A percentile compares a stretch with the other conserved stretches of the same genome.
Conservation (phyloP, 148 eudicot genomes). For the Rhododendron simsii region DNA sequence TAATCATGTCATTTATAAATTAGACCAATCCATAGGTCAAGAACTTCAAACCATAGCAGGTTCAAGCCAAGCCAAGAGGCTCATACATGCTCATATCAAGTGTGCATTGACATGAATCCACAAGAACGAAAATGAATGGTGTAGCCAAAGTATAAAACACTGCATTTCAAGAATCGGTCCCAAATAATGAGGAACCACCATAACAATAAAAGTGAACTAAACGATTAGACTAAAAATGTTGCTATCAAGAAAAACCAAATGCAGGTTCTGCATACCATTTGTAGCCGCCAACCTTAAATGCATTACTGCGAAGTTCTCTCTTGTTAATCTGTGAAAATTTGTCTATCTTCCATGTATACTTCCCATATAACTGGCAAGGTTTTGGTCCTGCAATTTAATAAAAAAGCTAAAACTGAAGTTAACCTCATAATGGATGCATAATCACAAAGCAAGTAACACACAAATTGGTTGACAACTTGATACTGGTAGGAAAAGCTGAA, state of each 20-base stretch:
- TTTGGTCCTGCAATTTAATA: too few species aligned
- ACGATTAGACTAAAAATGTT: background rate
- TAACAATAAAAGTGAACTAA: background rate
- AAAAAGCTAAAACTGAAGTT: too few species aligned
- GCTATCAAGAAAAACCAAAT: background rate
- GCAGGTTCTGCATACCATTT: constrained; percentile 8
- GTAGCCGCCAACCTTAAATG: too few species aligned
- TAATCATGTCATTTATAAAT: background rate
- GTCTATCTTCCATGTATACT: constrained; percentile 81
- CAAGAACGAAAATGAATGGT: background rate
- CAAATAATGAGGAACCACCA: background rate
- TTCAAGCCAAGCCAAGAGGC: too few species aligned
- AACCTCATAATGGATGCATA: too few species aligned
- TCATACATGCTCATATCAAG: too few species aligned
- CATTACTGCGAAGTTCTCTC: too few species aligned
- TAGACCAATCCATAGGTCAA: background rate
- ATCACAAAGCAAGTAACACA: too few species aligned
- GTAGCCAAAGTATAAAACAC: too few species aligned
- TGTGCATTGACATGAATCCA: too few species aligned
- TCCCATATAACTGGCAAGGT: constrained; percentile 19
- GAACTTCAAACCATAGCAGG: background rate
- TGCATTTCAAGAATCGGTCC: too few species aligned
- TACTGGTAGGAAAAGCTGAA: background rate
- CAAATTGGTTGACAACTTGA: too few species aligned
- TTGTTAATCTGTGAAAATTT: constrained; percentile 74